These are phyloP conservation scores for Penicillium daleae DNA, from an alignment of 495 filamentous ascomycete genomes.

Conservation along the genomic window DNA sequence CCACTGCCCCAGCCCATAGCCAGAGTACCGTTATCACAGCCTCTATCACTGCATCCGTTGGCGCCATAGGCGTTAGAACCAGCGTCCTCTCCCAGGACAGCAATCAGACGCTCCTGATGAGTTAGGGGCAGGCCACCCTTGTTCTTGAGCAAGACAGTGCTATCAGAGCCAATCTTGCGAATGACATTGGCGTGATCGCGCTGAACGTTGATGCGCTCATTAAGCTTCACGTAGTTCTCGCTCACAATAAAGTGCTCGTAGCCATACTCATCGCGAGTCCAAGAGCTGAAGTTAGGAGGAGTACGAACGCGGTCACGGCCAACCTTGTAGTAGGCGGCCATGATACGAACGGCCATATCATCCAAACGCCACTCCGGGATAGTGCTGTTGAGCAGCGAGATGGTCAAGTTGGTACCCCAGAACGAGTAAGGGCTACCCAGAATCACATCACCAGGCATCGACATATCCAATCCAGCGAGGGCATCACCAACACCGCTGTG, in stretches of 20 bases:
- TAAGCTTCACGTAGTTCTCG: conserved; percentile 69
- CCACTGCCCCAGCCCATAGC: conserved; percentile 96
- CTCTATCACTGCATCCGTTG: conserved; percentile 80
- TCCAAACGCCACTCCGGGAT: conserved; percentile 89
- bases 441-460: conserved; percentile 85
- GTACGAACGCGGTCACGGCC: conserved; percentile 65
- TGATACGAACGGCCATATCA: conserved; percentile 91
- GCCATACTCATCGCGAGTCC: conserved; percentile 78
- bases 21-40: conserved; percentile 85
- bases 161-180: conserved; percentile 72
- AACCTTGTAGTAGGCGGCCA: conserved; percentile 92
- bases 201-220: conserved; percentile 84
- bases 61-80: conserved; percentile 77
- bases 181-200: conserved; percentile 72
- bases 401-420: conserved; percentile 86
- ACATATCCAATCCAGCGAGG: conserved; percentile 89
- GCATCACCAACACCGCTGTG: conserved; percentile 79
- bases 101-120: conserved; percentile 72
- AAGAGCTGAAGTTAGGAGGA: conserved; percentile 85
- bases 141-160: conserved; percentile 91
- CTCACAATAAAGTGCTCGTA: conserved; percentile 63
- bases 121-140: conserved; percentile 73
- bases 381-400: conserved; percentile 87
- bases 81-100: conserved; percentile 86
- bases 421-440: conserved; percentile 75